phyloP scores from a whole-genome alignment of 108 stramenopile species.

The Cyclotella cryptica region DNA sequence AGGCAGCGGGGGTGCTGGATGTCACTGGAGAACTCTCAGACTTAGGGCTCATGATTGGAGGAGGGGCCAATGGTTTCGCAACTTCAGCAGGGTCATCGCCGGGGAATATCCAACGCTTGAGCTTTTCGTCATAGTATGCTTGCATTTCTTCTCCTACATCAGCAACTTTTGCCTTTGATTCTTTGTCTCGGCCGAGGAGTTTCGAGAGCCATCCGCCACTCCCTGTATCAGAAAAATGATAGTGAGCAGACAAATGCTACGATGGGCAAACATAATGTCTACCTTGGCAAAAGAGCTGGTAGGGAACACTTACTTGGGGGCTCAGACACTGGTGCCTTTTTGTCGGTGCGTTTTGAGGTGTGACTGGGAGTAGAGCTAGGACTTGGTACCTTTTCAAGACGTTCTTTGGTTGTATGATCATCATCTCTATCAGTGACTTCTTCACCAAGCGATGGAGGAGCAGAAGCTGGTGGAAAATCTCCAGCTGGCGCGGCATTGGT shows the following conservation, averaged over 20 bases:
- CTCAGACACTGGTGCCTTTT: conserved; percentile 49
- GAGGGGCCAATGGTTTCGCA: conserved; percentile 80
- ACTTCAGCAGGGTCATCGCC: conserved; percentile 80
- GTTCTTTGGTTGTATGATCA: conserved; percentile 9
- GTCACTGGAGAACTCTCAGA: conserved; percentile 30
- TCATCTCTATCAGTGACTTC: conserved; percentile 5
- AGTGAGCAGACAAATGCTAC: not conserved
- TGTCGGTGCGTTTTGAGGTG: conserved; percentile 18
- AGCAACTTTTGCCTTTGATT: conserved; percentile 68
- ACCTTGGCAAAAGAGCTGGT: not conserved
- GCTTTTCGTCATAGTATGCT: conserved; percentile 77
- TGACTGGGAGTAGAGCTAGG: conserved; percentile 32
- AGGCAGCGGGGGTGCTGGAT: conserved; percentile 27
- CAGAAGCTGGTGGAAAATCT: conserved; percentile 31
- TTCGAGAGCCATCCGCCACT: conserved; percentile 69
- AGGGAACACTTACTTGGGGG: conserved; percentile 43
- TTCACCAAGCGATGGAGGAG: conserved; percentile 32
- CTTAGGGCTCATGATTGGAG: conserved; percentile 61
- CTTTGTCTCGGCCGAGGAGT: conserved; percentile 72
- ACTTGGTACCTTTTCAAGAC: conserved; percentile 15
- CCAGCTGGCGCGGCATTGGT: not conserved
- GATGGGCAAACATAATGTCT: not conserved
- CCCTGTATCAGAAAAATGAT: conserved; percentile 22
- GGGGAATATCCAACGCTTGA: conserved; percentile 76
- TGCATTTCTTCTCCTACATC: conserved; percentile 76